Evolutionary conservation across 441 rosid species (phyloP).

Genomic region (Theobroma grandiflorum): DNA sequence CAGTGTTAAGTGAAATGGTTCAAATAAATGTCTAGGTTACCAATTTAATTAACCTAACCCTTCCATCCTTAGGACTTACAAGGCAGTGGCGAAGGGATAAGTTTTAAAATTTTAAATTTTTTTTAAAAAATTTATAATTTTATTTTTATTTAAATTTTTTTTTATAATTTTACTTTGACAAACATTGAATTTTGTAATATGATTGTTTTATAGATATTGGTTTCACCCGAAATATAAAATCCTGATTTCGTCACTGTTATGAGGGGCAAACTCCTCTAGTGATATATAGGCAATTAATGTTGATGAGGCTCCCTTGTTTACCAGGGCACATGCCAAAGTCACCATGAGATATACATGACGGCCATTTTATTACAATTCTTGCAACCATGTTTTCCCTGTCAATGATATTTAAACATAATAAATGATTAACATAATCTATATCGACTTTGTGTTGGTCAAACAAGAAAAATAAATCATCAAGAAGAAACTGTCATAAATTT

Average conservation of each 20-base stretch:
- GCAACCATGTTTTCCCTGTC: neutral
- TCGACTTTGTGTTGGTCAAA: neutral
- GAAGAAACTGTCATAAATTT: neutral
- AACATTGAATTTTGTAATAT: no score
- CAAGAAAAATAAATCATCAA: neutral
- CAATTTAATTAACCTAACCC: no score
- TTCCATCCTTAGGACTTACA: no score
- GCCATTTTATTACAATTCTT: neutral
- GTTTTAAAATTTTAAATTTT: no score
- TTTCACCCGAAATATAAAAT: no score
- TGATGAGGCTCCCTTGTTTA: constrained; percentile 7
- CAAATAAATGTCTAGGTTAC: no score
- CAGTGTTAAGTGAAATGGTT: no score
- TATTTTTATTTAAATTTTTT: no score
- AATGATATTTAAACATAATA: neutral
- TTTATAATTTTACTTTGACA: no score
- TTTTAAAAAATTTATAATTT: no score
- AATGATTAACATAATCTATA: neutral
- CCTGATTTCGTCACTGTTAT: neutral
- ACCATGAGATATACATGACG: neutral
- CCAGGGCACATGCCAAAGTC: constrained; percentile 7
- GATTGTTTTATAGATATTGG: no score
- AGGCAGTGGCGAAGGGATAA: no score
- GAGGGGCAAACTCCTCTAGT: constrained; percentile 6
- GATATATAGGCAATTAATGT: constrained; percentile 8